Evolutionary conservation across 129 eudicot species (phyloP).

Genomic region (Flaveria ramosissima): DNA sequence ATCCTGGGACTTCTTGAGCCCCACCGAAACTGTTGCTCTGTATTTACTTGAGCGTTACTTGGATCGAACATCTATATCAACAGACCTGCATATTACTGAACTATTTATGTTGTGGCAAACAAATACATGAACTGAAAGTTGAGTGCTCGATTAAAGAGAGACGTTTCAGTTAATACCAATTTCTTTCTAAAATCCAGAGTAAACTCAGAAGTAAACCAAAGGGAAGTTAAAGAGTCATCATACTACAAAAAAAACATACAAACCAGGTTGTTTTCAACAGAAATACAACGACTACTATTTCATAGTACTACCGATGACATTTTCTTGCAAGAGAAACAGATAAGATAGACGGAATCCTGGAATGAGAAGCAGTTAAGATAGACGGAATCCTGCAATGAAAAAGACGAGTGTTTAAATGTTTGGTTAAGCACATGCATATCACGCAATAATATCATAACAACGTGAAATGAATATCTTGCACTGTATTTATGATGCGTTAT

Average conservation of each 20-base stretch:
- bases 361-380: background rate
- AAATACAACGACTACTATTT: slow-evolving; percentile 17
- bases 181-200: slow-evolving; percentile 17
- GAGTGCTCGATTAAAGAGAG: background rate
- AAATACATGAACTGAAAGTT: background rate
- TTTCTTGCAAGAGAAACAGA: slow-evolving; percentile 7
- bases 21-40: background rate
- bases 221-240: slow-evolving; percentile 1
- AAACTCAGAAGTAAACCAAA: slow-evolving; percentile 20
- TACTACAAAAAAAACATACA: slow-evolving; percentile 24
- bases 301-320: background rate
- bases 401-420: background rate
- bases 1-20: background rate
- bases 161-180: slow-evolving; percentile 2
- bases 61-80: background rate
- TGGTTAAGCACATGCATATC: background rate
- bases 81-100: background rate
- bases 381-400: slow-evolving; percentile 25
- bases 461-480: background rate
- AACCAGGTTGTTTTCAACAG: slow-evolving; percentile 5
- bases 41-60: background rate
- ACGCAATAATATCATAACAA: background rate
- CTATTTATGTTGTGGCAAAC: background rate
- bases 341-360: slow-evolving; percentile 3
- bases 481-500: background rate